Percentiles rank a stretch among this genome's conserved stretches.
Conservation (phyloP, 2,329 filamentous ascomycete genomes). For the Aureobasidium uvarum region DNA sequence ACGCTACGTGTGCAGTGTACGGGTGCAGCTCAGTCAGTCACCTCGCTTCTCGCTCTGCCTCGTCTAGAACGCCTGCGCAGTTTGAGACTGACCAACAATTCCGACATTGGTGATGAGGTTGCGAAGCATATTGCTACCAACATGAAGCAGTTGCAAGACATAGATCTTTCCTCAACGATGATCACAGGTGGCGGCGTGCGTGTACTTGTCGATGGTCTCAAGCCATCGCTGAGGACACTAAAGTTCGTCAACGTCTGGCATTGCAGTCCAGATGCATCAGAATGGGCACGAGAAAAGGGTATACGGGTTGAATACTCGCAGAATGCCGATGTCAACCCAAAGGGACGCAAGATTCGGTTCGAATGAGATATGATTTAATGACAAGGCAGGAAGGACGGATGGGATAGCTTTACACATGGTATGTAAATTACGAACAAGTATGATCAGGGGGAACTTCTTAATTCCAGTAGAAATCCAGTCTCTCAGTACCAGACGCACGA, state of each 20-base stretch:
- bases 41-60: constrained; percentile 15
- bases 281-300: constrained; percentile 43
- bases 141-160: constrained; percentile 30
- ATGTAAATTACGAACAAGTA: constrained; percentile 3
- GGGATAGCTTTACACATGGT: neutral
- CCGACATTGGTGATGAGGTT: constrained; percentile 17
- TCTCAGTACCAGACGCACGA: neutral
- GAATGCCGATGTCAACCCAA: constrained; percentile 1
- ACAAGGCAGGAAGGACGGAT: neutral
- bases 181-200: constrained; percentile 46
- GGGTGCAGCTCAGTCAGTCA: constrained; percentile 3
- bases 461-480: no score
- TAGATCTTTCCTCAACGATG: constrained; percentile 41
- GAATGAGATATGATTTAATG: constrained; percentile 17
- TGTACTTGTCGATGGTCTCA: constrained; percentile 37
- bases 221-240: constrained; percentile 25
- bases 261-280: constrained; percentile 43
- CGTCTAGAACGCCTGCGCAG: constrained; percentile 19
- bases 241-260: constrained; percentile 38
- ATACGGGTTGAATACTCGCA: constrained; percentile 34
- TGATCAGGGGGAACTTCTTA: neutral
- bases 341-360: constrained; percentile 20
- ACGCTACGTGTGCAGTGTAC: constrained; percentile 11
- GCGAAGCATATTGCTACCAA: constrained; percentile 13
- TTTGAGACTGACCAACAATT: constrained; percentile 19